Evolutionary conservation across 1,284 basidiomycete genomes (phyloP), one percentile per base, ranked within the genome.

Genomic region (Agroathelia rolfsii): DNA sequence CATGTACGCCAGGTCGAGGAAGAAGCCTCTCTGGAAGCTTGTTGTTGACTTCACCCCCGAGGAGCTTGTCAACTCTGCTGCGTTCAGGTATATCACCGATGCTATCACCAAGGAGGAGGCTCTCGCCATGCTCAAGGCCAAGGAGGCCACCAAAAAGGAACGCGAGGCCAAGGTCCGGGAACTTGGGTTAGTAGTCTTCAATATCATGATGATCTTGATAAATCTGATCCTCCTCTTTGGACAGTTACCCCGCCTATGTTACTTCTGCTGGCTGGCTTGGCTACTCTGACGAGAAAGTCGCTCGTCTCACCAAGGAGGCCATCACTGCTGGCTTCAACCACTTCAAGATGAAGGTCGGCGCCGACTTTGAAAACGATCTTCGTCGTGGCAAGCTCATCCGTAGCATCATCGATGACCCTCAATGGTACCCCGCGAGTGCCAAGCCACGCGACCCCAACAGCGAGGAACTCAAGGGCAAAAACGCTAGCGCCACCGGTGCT

Each of bases 301-400:
- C 76, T 3, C 72, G 77, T 11, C 69, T 97, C 34, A 95, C 88
- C 3, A 80, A 79, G 49, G 84, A 87, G 51, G 86, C 90, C 18
- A 68, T 97, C 34, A 59, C 69, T 16, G 76, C 74, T 32, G 92
- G 92, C 18, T 94, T 94, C 72, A 89, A 87, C 62, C 87, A 92
- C 61, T 93, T 94, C 72, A 93, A 93, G 65, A 90, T 94, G 79
- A 96, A 96, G 64, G 90, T 97, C 41, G 93, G 93, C 35, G 80
- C 83, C 22, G 70, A 85, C 56, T 66, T 73, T 34, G 72, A 75
- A 24, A 79, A 83, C 50, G 93, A 96, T 59, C 64, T 93, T 32
- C 79, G 88, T 32, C 76, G 93, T 41, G 87, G 88, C 25, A 72
- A 71, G 45, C 69, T 95, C 47, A 92, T 96, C 48, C 77, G 93